Evolutionary conservation across 2,329 filamentous ascomycete species (phyloP), one percentile per base, ranked within the genome.

Genomic region (Parascedosporium putredinis): DNA sequence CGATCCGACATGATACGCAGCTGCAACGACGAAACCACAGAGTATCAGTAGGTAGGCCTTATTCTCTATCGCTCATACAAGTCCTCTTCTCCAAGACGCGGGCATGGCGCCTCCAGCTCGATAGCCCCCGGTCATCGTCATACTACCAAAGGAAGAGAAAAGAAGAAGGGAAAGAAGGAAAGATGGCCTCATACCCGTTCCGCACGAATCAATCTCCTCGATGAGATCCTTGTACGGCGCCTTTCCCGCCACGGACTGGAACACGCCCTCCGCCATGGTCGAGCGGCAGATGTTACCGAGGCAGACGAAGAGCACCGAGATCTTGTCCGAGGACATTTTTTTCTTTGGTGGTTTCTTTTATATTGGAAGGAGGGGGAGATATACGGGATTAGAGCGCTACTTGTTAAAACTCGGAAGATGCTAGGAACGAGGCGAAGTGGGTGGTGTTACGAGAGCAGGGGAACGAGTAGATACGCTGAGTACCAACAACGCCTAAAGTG

Each of bases 261-360:
- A 97, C 56, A 95, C 86, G 46, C 87, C 93, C 72, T 97, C 91
- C 43, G 90, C 88, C 93, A 98, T 97, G 27, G 93, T 87, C 6
- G 89, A 95, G 53, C 78, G 75, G 64, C 89, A 98, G 61, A 97
- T 97, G 67, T 98, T 98, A 64, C 93, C 93, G 29, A 97, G 76
- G 68, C 93, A 98, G 58, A 97, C 91, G 63, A 97, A 97, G 48
- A 97, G 79, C 33, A 97, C 85, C 2, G 84, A 89, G 50, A 87
- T 56, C 34, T 53, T 53, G 18, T 14, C n/a, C 12, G 24, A 7
- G 12, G 29, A 27, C 10, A n/a, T 8, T 18, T 50, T 52, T 29
- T 14, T 52, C 23, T 20, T 22, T 22, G 33, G 27, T 12, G 14
- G 33, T n/a, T 36, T 12, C 14, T 16, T 10, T 18, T 38, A 16